Percentiles rank a stretch among this genome's conserved stretches.
These are phyloP conservation scores for Trichosporon inkin DNA, from an alignment of 1,284 basidiomycete genomes.

Conservation along the genomic window DNA sequence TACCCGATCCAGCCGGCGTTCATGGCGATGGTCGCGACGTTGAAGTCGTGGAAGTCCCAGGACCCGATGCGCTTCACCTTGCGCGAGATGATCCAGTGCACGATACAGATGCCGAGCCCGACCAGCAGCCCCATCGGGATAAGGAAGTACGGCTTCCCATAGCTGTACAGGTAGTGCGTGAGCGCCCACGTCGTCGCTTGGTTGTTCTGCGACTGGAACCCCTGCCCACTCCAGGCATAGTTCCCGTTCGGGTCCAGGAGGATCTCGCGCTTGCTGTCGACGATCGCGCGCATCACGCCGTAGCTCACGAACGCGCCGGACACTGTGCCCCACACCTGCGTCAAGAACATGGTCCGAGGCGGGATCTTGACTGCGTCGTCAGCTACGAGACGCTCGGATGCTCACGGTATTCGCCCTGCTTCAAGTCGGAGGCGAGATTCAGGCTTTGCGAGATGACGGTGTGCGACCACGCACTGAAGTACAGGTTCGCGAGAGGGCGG, in stretches of 20 bases:
- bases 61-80: slow-evolving; percentile 18
- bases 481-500: slow-evolving; percentile 28
- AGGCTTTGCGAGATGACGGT: slow-evolving; percentile 23
- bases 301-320: slow-evolving; percentile 35
- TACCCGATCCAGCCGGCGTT: slow-evolving; percentile 20
- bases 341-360: slow-evolving; percentile 28
- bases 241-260: slow-evolving; percentile 23
- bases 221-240: slow-evolving; percentile 19
- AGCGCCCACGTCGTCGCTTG: slow-evolving; percentile 27
- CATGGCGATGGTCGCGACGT: slow-evolving; percentile 22
- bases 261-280: slow-evolving; percentile 28
- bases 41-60: slow-evolving; percentile 17
- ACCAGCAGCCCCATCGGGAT: slow-evolving; percentile 23
- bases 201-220: slow-evolving; percentile 21
- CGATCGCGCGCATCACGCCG: slow-evolving; percentile 29
- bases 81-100: slow-evolving; percentile 16
- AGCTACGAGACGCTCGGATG: background rate
- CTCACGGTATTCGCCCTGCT: slow-evolving; percentile 27
- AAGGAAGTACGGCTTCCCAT: slow-evolving; percentile 14
- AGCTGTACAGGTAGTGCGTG: slow-evolving; percentile 21
- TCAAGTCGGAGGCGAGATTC: slow-evolving; percentile 25
- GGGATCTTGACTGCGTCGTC: slow-evolving; percentile 33
- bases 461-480: slow-evolving; percentile 30
- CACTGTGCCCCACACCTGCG: slow-evolving; percentile 30
- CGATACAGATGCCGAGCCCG: slow-evolving; percentile 19